Percentiles rank a stretch among this genome's conserved stretches.
These are phyloP conservation scores for Lactifluus volemus DNA, from an alignment of 768 basidiomycete species.

Conservation along the genomic window DNA sequence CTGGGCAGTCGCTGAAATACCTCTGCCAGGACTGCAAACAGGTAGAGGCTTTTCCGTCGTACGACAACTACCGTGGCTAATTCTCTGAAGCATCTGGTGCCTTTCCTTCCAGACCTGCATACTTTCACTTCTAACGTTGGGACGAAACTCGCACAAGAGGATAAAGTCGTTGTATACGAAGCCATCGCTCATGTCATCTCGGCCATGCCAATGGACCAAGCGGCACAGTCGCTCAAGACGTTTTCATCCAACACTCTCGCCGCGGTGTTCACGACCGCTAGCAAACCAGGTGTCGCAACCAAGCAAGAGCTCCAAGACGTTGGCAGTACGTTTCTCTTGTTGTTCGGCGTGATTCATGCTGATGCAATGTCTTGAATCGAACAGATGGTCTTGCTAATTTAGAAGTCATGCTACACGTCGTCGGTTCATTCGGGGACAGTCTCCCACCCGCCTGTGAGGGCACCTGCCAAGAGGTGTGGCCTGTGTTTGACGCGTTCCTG, in stretches of 20 bases:
- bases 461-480: conserved; percentile 75
- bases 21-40: conserved; percentile 94
- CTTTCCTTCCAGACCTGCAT: conserved; percentile 87
- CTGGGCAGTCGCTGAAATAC: conserved; percentile 93
- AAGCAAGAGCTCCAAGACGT: conserved; percentile 64
- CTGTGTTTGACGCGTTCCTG: conserved; percentile 73
- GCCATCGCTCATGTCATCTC: conserved; percentile 94
- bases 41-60: conserved; percentile 34
- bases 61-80: conserved; percentile 9
- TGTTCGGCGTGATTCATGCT: not conserved
- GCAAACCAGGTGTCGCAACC: conserved; percentile 44
- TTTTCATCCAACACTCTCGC: conserved; percentile 83
- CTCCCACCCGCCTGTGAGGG: conserved; percentile 72
- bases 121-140: conserved; percentile 79
- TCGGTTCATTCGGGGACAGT: conserved; percentile 74
- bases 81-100: conserved; percentile 64
- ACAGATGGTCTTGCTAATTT: conserved; percentile 85
- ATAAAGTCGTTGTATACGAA: conserved; percentile 87
- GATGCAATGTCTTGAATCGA: conserved; percentile 8
- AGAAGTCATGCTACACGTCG: conserved; percentile 82
- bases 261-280: conserved; percentile 57
- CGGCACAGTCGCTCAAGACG: conserved; percentile 75
- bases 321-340: conserved; percentile 44
- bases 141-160: conserved; percentile 72
- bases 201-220: conserved; percentile 84